phyloP scores from a whole-genome alignment of 78 protist species.

The Dictyostelium intermedium region DNA sequence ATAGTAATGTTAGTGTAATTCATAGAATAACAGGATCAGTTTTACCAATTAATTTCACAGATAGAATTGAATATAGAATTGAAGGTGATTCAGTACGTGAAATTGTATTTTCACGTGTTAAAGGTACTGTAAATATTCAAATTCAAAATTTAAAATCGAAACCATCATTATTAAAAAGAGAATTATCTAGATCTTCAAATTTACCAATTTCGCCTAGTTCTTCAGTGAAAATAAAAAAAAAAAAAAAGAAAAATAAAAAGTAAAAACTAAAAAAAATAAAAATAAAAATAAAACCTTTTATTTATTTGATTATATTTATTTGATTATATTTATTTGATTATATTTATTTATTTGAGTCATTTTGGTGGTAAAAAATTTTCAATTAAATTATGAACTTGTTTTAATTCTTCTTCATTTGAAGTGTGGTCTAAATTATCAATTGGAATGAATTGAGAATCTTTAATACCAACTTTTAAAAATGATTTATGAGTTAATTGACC shows the following conservation, averaged over 20 bases:
- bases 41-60: conserved; percentile 41
- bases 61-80: conserved; percentile 59
- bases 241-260: neutral
- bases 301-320: neutral
- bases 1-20: neutral
- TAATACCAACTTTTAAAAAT: neutral
- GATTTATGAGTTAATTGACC: neutral
- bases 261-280: neutral
- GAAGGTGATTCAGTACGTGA: conserved; percentile 74
- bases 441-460: neutral
- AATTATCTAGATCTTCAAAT: conserved; percentile 18
- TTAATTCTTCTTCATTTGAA: neutral
- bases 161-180: neutral
- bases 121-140: conserved; percentile 49
- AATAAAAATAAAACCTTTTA: neutral
- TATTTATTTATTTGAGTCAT: too few species aligned
- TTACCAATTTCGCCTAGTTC: neutral
- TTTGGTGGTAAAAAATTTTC: neutral
- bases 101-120: conserved; percentile 33
- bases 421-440: neutral
- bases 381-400: neutral
- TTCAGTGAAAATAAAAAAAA: neutral
- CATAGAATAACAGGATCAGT: conserved; percentile 31
- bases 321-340: neutral
- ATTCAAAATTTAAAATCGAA: conserved; percentile 30